These are phyloP conservation scores for Aspergillus jensenii DNA, from an alignment of 2,329 filamentous ascomycete species.

Conservation along the genomic window DNA sequence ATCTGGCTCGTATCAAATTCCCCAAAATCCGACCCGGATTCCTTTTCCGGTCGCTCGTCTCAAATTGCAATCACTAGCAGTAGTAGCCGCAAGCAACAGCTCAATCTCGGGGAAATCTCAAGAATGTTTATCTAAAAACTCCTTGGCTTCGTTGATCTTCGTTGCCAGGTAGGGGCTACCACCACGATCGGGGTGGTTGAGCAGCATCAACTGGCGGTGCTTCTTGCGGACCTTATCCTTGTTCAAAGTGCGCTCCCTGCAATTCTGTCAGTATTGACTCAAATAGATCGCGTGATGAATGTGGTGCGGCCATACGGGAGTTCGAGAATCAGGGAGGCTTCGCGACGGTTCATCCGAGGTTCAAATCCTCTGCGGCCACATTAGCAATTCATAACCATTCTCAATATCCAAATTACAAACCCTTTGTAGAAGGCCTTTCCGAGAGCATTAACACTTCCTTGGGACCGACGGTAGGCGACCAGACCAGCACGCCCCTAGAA, in stretches of 20 bases:
- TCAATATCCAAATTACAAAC: slow-evolving; percentile 21
- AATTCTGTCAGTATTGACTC: slow-evolving; percentile 9
- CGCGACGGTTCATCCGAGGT: slow-evolving; percentile 85
- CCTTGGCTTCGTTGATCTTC: slow-evolving; percentile 98
- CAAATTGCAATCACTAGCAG: neutral
- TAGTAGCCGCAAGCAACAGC: no score
- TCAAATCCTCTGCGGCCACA: slow-evolving; percentile 70
- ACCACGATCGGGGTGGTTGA: slow-evolving; percentile 96
- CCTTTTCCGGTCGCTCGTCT: slow-evolving; percentile 5
- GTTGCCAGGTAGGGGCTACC: slow-evolving; percentile 95
- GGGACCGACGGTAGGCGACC: slow-evolving; percentile 80
- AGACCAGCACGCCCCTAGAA: slow-evolving; percentile 84
- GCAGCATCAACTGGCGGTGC: slow-evolving; percentile 90
- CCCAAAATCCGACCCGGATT: neutral
- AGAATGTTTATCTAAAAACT: slow-evolving; percentile 78
- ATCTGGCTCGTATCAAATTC: neutral
- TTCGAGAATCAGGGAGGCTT: slow-evolving; percentile 86
- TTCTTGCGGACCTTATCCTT: slow-evolving; percentile 96
- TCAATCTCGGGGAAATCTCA: slow-evolving; percentile 14
- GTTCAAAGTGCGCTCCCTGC: slow-evolving; percentile 78
- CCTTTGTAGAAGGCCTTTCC: slow-evolving; percentile 97
- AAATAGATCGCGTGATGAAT: neutral
- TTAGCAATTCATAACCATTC: slow-evolving; percentile 11
- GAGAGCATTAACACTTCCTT: slow-evolving; percentile 66
- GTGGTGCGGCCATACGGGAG: slow-evolving; percentile 65